Base-by-base conservation (phyloP, 495 filamentous ascomycete species). In the Podospora tetraspora region DNA sequence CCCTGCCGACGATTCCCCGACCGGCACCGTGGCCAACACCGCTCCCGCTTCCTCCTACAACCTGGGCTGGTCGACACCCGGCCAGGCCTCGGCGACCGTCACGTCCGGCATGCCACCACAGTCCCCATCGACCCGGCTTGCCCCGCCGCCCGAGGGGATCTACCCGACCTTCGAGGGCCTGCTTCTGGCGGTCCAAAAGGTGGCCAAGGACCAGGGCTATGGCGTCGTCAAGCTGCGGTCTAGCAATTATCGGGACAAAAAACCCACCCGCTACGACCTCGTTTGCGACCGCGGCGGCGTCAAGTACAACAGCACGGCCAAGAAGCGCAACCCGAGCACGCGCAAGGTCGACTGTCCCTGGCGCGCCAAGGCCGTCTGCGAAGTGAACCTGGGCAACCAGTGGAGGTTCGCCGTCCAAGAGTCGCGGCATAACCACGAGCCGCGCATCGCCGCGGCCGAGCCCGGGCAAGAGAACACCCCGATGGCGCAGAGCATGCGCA, bases 271-370 rank as follows among this genome's bases (percentile, higher is more conserved):
- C 23, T 84, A 83, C 71, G 82, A 84, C 56, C 73, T 84, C 0
- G 82, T 84, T 3, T 84, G 82, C 73, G 82, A 84, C 63, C 81
- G 82, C 34, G 82, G 82, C 37, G 82, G 82, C 11, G 82, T 84
- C 72, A 84, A 84, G 71, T 84, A 84, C 74, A 80, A 67, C 74
- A 84, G 82, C 75, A 84, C 82, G 0, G 82, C 82, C 12, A 84
- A 84, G 73, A 84, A 84, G 76, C 79, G 82, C 22, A 84, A 82
- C 66, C 82, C 82, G 7, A 83, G 79, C 71, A 84, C 82, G 19
- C 80, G 82, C 68, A 84, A 84, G 74, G 76, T 84, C 32, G 82
- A 84, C 64, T 84, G 82, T 60, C 82, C 82, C 23, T 84, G 80
- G 77, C 80, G 80, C 56, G 82, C 82, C 12, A 84, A 84, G 71